phyloP scores from a whole-genome alignment of 2,329 filamentous ascomycete genomes.

The Cryphonectria naterciae region DNA sequence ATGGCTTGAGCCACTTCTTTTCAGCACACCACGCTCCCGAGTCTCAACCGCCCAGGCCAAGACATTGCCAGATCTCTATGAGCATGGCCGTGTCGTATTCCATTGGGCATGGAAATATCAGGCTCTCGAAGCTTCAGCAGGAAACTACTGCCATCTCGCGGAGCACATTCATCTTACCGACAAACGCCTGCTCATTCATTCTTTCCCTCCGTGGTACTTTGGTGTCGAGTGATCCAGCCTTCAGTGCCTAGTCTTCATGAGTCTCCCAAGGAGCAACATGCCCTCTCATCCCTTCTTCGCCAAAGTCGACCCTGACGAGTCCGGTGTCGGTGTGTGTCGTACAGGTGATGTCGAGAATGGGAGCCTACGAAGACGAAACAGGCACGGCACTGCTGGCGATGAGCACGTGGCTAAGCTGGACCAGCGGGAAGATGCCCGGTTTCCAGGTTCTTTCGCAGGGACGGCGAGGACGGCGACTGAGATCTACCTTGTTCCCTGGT shows the following conservation, averaged over 20 bases:
- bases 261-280: neutral
- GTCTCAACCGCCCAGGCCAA: neutral
- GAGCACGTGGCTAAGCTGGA: neutral
- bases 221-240: neutral
- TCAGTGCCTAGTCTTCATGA: neutral
- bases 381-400: neutral
- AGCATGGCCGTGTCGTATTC: neutral
- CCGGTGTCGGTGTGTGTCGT: neutral
- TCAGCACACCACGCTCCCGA: neutral
- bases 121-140: neutral
- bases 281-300: neutral
- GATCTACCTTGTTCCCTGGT: constrained; percentile 33
- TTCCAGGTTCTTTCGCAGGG: constrained; percentile 33
- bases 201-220: neutral
- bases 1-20: neutral
- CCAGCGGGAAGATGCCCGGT: constrained; percentile 55
- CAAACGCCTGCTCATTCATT: neutral
- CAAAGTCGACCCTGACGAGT: neutral
- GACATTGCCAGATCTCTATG: neutral
- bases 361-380: neutral
- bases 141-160: neutral
- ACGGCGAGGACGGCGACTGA: constrained; percentile 22
- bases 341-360: neutral
- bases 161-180: neutral
- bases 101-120: neutral